Evolutionary conservation across 1,284 basidiomycete species (phyloP).

Genomic region (Cryptococcus sp.): DNA sequence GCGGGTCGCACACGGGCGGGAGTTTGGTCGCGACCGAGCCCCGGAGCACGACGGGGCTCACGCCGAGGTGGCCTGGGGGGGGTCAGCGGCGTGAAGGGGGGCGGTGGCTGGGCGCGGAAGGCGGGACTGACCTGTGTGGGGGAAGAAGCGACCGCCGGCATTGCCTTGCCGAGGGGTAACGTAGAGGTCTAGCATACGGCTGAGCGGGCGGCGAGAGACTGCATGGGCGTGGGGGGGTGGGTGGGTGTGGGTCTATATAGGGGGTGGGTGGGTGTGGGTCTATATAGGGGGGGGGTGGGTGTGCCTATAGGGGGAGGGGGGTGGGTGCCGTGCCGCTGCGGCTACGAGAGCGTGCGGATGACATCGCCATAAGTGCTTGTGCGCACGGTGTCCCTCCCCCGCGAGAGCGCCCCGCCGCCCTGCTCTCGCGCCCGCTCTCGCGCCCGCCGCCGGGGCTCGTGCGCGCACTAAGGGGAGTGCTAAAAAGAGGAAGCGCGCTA

Average conservation of each 20-base stretch:
- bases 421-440: too few species aligned
- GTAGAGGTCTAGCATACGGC: slow-evolving; percentile 32
- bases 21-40: slow-evolving; percentile 28
- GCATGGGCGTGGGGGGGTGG: slow-evolving; percentile 3
- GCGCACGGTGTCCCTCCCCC: too few species aligned
- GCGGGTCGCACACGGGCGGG: slow-evolving; percentile 16
- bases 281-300: not conserved
- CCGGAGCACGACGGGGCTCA: slow-evolving; percentile 32
- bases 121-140: slow-evolving; percentile 25
- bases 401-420: too few species aligned
- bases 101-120: not conserved
- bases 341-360: too few species aligned
- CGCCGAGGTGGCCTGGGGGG: slow-evolving; percentile 38
- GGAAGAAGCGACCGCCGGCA: slow-evolving; percentile 26
- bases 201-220: slow-evolving; percentile 1
- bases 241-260: not conserved
- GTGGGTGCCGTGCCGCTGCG: not conserved
- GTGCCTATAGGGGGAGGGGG: not conserved
- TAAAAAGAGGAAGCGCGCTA: too few species aligned
- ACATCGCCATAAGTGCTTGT: too few species aligned
- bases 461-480: too few species aligned
- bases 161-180: slow-evolving; percentile 26
- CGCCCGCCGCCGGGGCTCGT: too few species aligned
- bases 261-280: not conserved
- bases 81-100: slow-evolving; percentile 7